Conservation (phyloP, 139 green algal genomes). For the Coelastrella sp. region DNA sequence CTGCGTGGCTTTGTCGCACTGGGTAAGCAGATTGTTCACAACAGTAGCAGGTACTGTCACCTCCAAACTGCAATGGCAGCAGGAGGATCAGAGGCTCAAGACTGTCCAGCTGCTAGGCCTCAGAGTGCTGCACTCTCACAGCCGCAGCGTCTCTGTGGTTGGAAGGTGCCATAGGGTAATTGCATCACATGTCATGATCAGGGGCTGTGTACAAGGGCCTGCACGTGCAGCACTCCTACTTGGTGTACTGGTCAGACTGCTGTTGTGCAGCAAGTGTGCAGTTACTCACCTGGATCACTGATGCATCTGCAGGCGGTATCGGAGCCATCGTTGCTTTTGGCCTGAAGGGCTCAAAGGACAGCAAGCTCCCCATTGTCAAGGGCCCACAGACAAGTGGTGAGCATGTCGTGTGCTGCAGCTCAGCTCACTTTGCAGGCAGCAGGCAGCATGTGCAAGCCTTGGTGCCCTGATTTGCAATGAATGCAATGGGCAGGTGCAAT, state of each 20-base stretch:
- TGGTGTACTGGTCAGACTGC: background rate
- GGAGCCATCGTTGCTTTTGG: constrained; percentile 81
- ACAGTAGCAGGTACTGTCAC: constrained; percentile 54
- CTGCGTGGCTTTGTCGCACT: constrained; percentile 86
- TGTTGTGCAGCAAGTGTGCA: background rate
- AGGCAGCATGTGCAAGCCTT: background rate
- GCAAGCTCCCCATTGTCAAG: constrained; percentile 86
- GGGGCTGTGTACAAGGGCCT: background rate
- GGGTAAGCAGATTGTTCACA: constrained; percentile 56
- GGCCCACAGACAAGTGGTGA: constrained; percentile 13
- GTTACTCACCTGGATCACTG: background rate
- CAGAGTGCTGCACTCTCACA: too few relatives aligned
- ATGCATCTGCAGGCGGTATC: constrained; percentile 59
- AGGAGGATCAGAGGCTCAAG: background rate
- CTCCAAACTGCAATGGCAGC: background rate
- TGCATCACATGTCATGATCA: background rate
- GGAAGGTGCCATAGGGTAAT: too few relatives aligned
- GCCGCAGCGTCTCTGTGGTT: too few relatives aligned
- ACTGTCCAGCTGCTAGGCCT: too few relatives aligned
- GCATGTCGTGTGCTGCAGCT: background rate
- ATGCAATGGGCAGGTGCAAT: too few relatives aligned
- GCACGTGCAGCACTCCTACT: background rate
- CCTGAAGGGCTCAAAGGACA: constrained; percentile 82
- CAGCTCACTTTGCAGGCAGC: background rate
- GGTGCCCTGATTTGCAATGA: background rate